Conservation (phyloP, 2,329 filamentous ascomycete genomes). For the Alternaria burnsii region DNA sequence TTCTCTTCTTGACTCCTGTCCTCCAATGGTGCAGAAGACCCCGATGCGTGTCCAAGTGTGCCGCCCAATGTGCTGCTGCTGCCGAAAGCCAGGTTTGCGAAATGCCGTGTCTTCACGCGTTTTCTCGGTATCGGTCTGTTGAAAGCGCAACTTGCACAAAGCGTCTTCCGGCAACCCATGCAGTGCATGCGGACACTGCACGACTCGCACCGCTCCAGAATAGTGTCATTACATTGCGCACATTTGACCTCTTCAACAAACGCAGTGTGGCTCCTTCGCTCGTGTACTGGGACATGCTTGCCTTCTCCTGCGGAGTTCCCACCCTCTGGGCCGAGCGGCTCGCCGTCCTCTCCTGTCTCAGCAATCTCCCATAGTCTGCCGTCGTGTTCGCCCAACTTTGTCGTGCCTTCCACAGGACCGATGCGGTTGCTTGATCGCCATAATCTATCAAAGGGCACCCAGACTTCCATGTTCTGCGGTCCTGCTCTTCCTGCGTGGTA, state of each 20-base stretch:
- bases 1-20: conserved; percentile 32
- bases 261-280: conserved; percentile 61
- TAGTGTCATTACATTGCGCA: conserved; percentile 62
- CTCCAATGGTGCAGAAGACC: conserved; percentile 37
- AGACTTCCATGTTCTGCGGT: conserved; percentile 65
- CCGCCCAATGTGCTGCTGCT: conserved; percentile 35
- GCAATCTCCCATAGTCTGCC: conserved; percentile 65
- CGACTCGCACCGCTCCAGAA: conserved; percentile 66
- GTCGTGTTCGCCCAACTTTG: conserved; percentile 52
- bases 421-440: conserved; percentile 69
- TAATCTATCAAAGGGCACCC: conserved; percentile 68
- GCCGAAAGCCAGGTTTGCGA: conserved; percentile 48
- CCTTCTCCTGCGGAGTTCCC: conserved; percentile 58
- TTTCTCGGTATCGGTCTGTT: conserved; percentile 61
- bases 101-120: conserved; percentile 50
- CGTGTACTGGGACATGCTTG: conserved; percentile 63
- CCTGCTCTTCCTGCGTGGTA: conserved; percentile 65
- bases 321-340: conserved; percentile 62
- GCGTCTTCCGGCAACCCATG: conserved; percentile 66
- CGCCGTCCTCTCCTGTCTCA: conserved; percentile 63
- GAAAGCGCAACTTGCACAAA: conserved; percentile 68
- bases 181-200: conserved; percentile 70
- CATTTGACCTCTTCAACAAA: conserved; percentile 65
- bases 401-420: conserved; percentile 52
- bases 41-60: conserved; percentile 40